Percentiles rank a stretch among this genome's conserved stretches.
These are phyloP conservation scores for Metschnikowia arizonensis DNA, from an alignment of 805 yeast species.

Conservation along the genomic window DNA sequence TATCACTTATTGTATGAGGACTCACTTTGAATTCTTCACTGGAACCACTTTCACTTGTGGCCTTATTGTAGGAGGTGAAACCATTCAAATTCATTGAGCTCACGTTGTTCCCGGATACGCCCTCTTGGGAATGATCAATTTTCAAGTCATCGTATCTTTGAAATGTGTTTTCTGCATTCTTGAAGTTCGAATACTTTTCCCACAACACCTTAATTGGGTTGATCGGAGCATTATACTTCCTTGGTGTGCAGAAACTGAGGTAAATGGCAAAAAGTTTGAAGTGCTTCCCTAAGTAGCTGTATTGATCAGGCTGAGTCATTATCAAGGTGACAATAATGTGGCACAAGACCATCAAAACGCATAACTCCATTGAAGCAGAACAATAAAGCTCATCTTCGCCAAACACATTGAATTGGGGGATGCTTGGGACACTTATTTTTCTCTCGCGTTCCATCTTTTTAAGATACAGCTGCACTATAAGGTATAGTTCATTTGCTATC, in stretches of 20 bases:
- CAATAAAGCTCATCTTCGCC: slow-evolving; percentile 8
- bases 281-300: slow-evolving; percentile 16
- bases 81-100: neutral
- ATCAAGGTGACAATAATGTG: slow-evolving; percentile 16
- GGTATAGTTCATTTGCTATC: slow-evolving; percentile 15
- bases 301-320: slow-evolving; percentile 17
- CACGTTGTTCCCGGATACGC: neutral
- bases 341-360: slow-evolving; percentile 15
- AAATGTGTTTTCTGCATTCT: slow-evolving; percentile 3
- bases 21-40: slow-evolving; percentile 1
- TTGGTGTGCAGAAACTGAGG: slow-evolving; percentile 12
- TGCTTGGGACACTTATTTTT: neutral
- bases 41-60: slow-evolving; percentile 1
- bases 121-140: neutral
- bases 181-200: slow-evolving; percentile 9
- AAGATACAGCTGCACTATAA: slow-evolving; percentile 13
- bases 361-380: slow-evolving; percentile 16
- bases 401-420: neutral
- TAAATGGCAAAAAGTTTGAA: slow-evolving; percentile 15
- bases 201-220: slow-evolving; percentile 15
- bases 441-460: slow-evolving; percentile 9
- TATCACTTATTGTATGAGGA: slow-evolving; percentile 1
- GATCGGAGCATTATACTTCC: slow-evolving; percentile 17
- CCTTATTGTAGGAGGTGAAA: neutral
- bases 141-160: slow-evolving; percentile 1